Base-by-base conservation (phyloP, 2,329 filamentous ascomycete species). In the Epichloe brachyelytri region DNA sequence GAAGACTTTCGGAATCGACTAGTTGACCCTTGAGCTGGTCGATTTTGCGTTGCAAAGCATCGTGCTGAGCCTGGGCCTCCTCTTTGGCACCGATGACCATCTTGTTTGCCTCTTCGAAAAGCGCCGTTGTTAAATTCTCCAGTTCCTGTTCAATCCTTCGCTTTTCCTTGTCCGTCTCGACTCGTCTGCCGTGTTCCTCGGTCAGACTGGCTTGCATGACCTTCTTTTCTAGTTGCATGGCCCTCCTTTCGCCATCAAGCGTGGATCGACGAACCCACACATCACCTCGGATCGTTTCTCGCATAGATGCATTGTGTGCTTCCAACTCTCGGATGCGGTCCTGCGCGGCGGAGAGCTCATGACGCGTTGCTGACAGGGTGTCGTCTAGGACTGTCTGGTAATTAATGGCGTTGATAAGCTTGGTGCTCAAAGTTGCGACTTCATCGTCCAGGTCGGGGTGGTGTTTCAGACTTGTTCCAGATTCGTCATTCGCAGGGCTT, bases 21-120 rank as follows among this genome's bases (percentile, higher is more conserved):
- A 98, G 75, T 66, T 97, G 90, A 26, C 84, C 77, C 61, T 82
- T 86, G 48, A 97, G 77, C 67, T 94, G 88, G 52, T 95, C 88
- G 60, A 93, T 95, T 63, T 88, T 88, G 62, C 85, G 86, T 52
- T 89, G 83, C 41, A 90, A 73, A 4, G 78, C 77, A 57, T 96
- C 89, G 38, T 88, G 85, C 59, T 96, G 88, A 56, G 80, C 82
- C 54, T 89, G 83, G 8, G 93, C 89, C 55, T 95, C 88, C 65
- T 90, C 88, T 62, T 95, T 88, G 38, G 91, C 91, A 15, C 60
- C 64, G 40, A 91, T 87, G 49, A 98, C 93, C 91, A 98, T 97
- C 75, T 86, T 90, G 71, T 98, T 97, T 47, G 93, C 93, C 72
- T 98, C 91, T 64, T 97, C 89, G 56, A 98, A 98, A n/a, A 98